phyloP scores from a whole-genome alignment of 306 rosid genomes.

The Ammopiptanthus mongolicus region DNA sequence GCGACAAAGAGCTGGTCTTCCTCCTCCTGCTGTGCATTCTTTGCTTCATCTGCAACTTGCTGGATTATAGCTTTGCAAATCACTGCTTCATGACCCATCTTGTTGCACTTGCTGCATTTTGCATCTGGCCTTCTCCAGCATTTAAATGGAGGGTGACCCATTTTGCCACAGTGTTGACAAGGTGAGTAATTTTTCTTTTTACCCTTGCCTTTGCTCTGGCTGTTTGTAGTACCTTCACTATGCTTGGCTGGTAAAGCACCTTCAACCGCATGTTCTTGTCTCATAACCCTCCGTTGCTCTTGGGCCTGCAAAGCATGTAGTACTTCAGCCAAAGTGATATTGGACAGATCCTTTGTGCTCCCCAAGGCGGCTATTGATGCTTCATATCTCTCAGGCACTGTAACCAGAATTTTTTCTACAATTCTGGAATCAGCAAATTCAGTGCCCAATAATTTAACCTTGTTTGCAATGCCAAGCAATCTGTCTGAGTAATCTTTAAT shows the following conservation, averaged over 20 bases:
- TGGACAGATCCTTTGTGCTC: not conserved
- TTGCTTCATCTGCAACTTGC: too few species aligned
- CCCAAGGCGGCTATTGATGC: not conserved
- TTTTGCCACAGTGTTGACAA: not conserved
- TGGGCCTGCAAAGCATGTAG: not conserved
- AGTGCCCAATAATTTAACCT: too few species aligned
- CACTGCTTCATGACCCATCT: too few species aligned
- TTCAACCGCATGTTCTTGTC: not conserved
- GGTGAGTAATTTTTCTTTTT: not conserved
- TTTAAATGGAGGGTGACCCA: not conserved
- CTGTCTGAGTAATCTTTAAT: not conserved
- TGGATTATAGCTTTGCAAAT: too few species aligned
- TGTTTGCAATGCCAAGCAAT: not conserved
- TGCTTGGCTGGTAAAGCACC: not conserved
- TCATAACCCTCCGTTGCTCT: not conserved
- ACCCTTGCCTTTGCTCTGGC: not conserved
- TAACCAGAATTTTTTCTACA: not conserved
- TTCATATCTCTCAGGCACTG: not conserved
- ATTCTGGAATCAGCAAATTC: too few species aligned
- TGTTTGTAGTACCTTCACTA: not conserved
- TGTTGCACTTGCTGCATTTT: not conserved
- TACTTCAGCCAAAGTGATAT: not conserved
- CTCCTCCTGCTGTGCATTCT: not conserved
- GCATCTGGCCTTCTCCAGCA: not conserved
- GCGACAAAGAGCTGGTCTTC: not conserved